Conservation (phyloP, 768 basidiomycete species). For the Auriscalpium orientale region DNA sequence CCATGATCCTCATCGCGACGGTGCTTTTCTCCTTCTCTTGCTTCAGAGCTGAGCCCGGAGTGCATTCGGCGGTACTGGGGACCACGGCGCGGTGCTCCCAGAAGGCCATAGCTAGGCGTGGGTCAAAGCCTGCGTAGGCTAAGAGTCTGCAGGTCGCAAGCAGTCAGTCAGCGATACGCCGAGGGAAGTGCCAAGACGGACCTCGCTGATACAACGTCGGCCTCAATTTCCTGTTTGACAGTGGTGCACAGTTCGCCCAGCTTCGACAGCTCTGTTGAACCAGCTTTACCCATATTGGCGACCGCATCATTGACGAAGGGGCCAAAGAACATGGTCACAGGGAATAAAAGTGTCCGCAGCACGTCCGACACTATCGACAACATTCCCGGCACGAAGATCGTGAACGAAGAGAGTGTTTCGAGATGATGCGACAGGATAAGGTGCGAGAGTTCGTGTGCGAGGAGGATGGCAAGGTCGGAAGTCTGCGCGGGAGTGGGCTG, state of each 20-base stretch:
- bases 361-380: constrained; percentile 73
- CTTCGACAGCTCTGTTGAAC: constrained; percentile 67
- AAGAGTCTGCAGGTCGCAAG: constrained; percentile 51
- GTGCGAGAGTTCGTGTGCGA: constrained; percentile 93
- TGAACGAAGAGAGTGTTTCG: constrained; percentile 81
- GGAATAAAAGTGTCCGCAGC: constrained; percentile 73
- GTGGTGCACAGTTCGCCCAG: constrained; percentile 72
- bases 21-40: constrained; percentile 10
- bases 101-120: constrained; percentile 70
- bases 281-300: constrained; percentile 69
- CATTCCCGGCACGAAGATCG: constrained; percentile 75
- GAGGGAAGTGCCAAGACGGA: constrained; percentile 24
- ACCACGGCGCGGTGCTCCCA: constrained; percentile 58
- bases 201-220: constrained; percentile 84
- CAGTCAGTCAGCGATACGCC: not conserved
- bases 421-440: constrained; percentile 86
- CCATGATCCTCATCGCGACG: constrained; percentile 40
- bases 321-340: constrained; percentile 84
- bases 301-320: constrained; percentile 96
- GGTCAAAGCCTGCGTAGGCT: constrained; percentile 87
- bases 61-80: constrained; percentile 37
- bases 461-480: constrained; percentile 77
- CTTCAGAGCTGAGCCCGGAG: constrained; percentile 22
- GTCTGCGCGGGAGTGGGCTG: constrained; percentile 74
- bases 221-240: constrained; percentile 83